Evolutionary conservation across 345 rosid genomes (phyloP).

Genomic region (Mangifera indica): DNA sequence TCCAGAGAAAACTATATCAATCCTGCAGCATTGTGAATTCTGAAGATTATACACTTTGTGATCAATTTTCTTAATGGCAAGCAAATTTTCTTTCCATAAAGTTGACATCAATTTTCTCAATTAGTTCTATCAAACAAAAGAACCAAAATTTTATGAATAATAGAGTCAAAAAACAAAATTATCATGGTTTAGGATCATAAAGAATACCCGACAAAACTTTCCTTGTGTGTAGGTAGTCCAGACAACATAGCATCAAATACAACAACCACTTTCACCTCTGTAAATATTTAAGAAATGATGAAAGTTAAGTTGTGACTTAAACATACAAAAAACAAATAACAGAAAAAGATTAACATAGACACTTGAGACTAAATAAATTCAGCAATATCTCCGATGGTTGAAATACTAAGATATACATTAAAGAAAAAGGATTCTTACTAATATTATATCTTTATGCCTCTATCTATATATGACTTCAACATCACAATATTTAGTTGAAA

Average conservation of each 20-base stretch:
- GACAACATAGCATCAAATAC: conserved; percentile 97
- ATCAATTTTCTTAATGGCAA: neutral
- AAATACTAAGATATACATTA: neutral
- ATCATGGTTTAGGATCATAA: conserved; percentile 9
- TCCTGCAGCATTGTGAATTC: conserved; percentile 45
- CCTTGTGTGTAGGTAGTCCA: conserved; percentile 87
- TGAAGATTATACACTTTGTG: conserved; percentile 10
- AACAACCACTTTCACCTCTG: conserved; percentile 93
- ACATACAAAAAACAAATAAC: conserved; percentile 5
- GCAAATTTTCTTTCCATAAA: conserved; percentile 1
- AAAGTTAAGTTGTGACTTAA: conserved; percentile 10
- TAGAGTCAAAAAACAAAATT: neutral
- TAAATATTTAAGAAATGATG: conserved; percentile 24
- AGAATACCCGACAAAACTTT: conserved; percentile 67
- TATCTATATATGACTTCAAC: neutral
- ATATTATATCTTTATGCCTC: neutral
- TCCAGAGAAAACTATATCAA: conserved; percentile 74
- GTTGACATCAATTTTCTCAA: neutral
- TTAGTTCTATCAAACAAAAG: neutral
- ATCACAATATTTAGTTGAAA: neutral
- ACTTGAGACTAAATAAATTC: neutral
- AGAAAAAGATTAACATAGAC: neutral
- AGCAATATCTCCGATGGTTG: neutral
- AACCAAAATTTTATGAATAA: neutral
- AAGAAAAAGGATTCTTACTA: neutral